These are phyloP conservation scores for Ilex aquifolium DNA, from an alignment of 257 asterid species.

Conservation along the genomic window DNA sequence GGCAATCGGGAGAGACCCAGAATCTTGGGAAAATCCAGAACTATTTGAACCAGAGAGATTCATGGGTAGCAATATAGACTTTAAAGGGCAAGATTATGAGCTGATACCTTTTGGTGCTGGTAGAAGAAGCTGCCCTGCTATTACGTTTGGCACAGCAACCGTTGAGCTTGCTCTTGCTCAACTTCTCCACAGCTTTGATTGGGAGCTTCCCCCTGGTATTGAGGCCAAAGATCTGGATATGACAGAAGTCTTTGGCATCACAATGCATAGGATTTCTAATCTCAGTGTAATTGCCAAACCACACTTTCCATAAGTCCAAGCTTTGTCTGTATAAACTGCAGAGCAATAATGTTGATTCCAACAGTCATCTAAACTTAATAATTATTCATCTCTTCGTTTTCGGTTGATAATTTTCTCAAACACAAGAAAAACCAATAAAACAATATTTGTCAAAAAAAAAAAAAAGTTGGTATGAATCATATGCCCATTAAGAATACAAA, in stretches of 20 bases:
- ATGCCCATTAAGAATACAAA: no score
- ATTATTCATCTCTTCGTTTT: no score
- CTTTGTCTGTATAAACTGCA: not conserved
- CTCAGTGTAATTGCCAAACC: slow-evolving; percentile 39
- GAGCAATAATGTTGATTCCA: not conserved
- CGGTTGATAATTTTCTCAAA: no score
- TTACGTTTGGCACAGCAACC: slow-evolving; percentile 33
- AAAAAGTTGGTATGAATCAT: not conserved
- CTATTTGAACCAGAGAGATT: slow-evolving; percentile 45
- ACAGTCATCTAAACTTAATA: not conserved
- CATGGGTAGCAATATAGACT: slow-evolving; percentile 39
- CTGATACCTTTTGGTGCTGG: slow-evolving; percentile 63
- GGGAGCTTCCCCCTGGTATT: slow-evolving; percentile 50
- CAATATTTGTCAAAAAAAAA: no score
- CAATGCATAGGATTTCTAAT: slow-evolving; percentile 47
- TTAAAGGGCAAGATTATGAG: slow-evolving; percentile 52
- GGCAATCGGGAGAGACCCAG: slow-evolving; percentile 53
- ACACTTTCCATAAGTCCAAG: slow-evolving; percentile 2
- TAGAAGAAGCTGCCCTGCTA: slow-evolving; percentile 53
- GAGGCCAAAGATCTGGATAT: slow-evolving; percentile 35
- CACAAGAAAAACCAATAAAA: no score
- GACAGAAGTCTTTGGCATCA: slow-evolving; percentile 57
- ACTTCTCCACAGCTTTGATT: slow-evolving; percentile 52
- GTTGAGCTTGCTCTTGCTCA: slow-evolving; percentile 58
- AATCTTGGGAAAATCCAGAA: slow-evolving; percentile 42